Evolutionary conservation across 108 stramenopile genomes (phyloP).

Genomic region (Pseudonitzschia multiseries): DNA sequence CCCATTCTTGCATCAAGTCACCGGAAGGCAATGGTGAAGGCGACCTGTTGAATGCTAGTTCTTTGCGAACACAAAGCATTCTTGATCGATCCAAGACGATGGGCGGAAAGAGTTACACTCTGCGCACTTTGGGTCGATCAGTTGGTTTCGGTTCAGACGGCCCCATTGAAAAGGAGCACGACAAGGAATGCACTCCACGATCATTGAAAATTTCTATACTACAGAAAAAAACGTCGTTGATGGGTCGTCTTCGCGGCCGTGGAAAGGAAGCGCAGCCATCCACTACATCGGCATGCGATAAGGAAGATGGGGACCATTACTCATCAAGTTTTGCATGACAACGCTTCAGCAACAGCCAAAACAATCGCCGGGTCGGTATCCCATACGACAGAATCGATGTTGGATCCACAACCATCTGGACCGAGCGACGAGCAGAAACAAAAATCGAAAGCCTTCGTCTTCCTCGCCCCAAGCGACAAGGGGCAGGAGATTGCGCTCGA

Average conservation of each 20-base stretch:
- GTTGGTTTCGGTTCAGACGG: not conserved
- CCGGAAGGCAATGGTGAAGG: not conserved
- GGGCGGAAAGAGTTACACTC: not conserved
- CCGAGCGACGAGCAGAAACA: too few relatives aligned
- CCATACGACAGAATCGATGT: too few relatives aligned
- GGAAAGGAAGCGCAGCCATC: not conserved
- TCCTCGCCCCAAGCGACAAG: not conserved
- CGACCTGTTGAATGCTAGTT: not conserved
- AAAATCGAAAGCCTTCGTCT: conserved; percentile 2
- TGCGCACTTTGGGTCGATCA: not conserved
- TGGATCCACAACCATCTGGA: too few relatives aligned
- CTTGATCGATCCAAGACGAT: not conserved
- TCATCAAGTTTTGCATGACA: too few relatives aligned
- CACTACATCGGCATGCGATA: too few relatives aligned
- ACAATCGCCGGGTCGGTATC: not conserved
- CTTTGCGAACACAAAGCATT: not conserved
- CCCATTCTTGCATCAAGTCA: too few relatives aligned
- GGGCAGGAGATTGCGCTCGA: conserved; percentile 4
- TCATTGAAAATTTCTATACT: too few relatives aligned
- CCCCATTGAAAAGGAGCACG: not conserved
- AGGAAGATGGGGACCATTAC: too few relatives aligned
- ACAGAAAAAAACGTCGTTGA: not conserved
- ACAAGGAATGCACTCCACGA: not conserved
- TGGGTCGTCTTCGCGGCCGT: not conserved
- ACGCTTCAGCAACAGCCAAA: not conserved